Evolutionary conservation across 805 yeast genomes (phyloP).

Genomic region (Jamesozyma rosinii): DNA sequence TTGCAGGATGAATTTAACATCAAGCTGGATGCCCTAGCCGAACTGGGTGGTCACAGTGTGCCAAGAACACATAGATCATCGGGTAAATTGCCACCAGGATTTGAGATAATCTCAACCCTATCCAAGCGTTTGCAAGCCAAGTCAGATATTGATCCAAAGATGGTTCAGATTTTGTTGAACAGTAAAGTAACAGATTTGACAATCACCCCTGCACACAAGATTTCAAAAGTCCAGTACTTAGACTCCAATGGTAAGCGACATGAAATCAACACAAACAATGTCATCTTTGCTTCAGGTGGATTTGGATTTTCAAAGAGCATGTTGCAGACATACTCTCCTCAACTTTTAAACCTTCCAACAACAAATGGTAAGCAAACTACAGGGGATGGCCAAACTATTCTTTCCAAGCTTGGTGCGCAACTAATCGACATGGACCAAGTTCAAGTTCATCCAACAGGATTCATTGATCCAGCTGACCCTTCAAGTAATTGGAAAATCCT

Average conservation of each 20-base stretch:
- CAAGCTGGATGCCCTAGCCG: conserved; percentile 58
- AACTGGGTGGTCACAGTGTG: conserved; percentile 74
- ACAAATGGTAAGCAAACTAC: conserved; percentile 49
- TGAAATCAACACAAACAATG: conserved; percentile 25
- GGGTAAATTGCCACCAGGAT: conserved; percentile 49
- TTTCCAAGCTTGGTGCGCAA: conserved; percentile 39
- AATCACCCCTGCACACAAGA: conserved; percentile 28
- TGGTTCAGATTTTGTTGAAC: conserved; percentile 33
- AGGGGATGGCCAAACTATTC: conserved; percentile 50
- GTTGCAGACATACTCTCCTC: conserved; percentile 39
- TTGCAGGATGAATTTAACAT: conserved; percentile 52
- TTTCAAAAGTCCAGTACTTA: conserved; percentile 37
- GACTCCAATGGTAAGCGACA: conserved; percentile 25
- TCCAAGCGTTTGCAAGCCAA: conserved; percentile 31
- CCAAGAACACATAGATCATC: conserved; percentile 77
- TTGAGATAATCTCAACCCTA: conserved; percentile 43
- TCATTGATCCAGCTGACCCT: conserved; percentile 37
- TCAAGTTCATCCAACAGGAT: conserved; percentile 61
- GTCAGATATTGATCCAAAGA: conserved; percentile 19
- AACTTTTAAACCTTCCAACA: conserved; percentile 39
- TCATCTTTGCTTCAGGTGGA: conserved; percentile 56
- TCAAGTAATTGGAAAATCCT: conserved; percentile 41
- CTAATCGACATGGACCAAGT: conserved; percentile 49
- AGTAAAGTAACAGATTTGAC: conserved; percentile 28
- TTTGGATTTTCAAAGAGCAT: conserved; percentile 36